phyloP scores from a whole-genome alignment of 768 basidiomycete species.

The Myochromella boudieri region DNA sequence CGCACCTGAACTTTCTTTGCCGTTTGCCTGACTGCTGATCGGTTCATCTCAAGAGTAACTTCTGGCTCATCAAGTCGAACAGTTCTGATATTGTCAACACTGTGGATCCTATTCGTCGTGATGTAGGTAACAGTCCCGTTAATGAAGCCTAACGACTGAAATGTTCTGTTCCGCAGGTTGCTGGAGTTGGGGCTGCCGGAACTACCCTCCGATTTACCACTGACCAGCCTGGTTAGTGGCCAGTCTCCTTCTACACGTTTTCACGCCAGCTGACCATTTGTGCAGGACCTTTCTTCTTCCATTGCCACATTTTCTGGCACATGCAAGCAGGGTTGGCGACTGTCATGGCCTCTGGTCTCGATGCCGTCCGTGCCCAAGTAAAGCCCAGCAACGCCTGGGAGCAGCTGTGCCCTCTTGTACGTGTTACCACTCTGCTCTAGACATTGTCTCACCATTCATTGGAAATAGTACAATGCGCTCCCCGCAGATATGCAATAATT shows the following conservation, averaged over 20 bases:
- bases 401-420: slow-evolving; percentile 17
- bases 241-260: no score
- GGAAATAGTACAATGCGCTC: slow-evolving; percentile 14
- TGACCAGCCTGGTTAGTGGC: slow-evolving; percentile 45
- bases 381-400: slow-evolving; percentile 19
- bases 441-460: not conserved
- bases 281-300: slow-evolving; percentile 29
- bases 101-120: slow-evolving; percentile 47
- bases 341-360: slow-evolving; percentile 14
- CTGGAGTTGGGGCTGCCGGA: slow-evolving; percentile 17
- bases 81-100: slow-evolving; percentile 29
- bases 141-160: not conserved
- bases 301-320: slow-evolving; percentile 27
- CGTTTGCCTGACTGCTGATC: not conserved
- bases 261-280: not conserved
- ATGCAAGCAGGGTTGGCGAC: slow-evolving; percentile 20
- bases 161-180: slow-evolving; percentile 6
- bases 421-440: no score
- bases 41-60: slow-evolving; percentile 31
- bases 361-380: slow-evolving; percentile 8
- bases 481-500: slow-evolving; percentile 18
- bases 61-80: slow-evolving; percentile 38
- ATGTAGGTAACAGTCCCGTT: slow-evolving; percentile 17
- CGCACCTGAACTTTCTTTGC: slow-evolving; percentile 1
- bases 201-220: slow-evolving; percentile 51